Evolutionary conservation across 2,329 filamentous ascomycete species (phyloP).

Genomic region (Rachicladosporium sp.): DNA sequence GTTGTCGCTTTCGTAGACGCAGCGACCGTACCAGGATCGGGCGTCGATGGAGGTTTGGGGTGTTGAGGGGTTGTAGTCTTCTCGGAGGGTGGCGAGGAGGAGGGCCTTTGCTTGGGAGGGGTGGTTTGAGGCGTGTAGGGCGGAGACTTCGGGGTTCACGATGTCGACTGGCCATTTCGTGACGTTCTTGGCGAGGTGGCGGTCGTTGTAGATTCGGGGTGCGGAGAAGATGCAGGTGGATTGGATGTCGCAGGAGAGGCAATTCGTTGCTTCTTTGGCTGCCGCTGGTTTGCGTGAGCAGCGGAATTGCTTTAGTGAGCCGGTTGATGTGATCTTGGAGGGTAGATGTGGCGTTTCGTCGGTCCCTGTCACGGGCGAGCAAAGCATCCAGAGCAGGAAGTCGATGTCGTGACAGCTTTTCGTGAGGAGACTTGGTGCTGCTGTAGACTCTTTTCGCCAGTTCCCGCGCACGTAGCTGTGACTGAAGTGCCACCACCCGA

Average conservation of each 20-base stretch:
- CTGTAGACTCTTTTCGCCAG: constrained; percentile 70
- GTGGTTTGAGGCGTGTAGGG: constrained; percentile 42
- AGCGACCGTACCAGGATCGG: constrained; percentile 73
- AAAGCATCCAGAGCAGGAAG: constrained; percentile 80
- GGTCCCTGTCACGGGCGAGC: constrained; percentile 43
- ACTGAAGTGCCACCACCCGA: constrained; percentile 92
- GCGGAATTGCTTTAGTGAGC: constrained; percentile 67
- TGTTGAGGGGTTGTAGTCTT: constrained; percentile 45
- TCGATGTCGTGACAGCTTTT: constrained; percentile 97
- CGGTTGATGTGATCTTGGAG: constrained; percentile 60
- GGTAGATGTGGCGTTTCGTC: constrained; percentile 50
- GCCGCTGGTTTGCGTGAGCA: constrained; percentile 59
- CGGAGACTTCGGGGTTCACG: constrained; percentile 86
- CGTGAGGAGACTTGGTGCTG: constrained; percentile 73
- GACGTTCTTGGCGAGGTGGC: constrained; percentile 54
- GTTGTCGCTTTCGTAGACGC: constrained; percentile 87
- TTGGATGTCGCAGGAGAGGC: constrained; percentile 66
- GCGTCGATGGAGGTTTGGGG: constrained; percentile 36
- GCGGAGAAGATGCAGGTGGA: constrained; percentile 73
- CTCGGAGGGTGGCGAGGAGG: constrained; percentile 35
- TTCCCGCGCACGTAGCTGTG: constrained; percentile 89
- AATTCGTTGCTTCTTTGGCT: constrained; percentile 74
- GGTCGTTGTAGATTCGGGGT: constrained; percentile 66
- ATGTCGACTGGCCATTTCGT: constrained; percentile 74
- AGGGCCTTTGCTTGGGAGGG: constrained; percentile 38